Conservation (phyloP, 2,329 filamentous ascomycete genomes). For the Fusarium nanum region DNA sequence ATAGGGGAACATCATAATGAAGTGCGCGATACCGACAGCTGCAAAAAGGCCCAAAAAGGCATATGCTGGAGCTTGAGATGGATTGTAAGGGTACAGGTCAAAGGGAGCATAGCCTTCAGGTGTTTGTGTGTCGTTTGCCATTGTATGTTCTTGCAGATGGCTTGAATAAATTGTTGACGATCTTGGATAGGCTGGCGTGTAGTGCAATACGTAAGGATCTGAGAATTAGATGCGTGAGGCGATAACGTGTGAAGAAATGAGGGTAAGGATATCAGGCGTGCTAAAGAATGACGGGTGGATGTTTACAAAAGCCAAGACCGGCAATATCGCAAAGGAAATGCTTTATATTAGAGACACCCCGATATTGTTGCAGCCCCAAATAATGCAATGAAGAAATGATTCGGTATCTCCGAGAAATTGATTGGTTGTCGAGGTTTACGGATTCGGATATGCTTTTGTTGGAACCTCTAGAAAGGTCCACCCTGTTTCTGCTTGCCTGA, state of each 20-base stretch:
- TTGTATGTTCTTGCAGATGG: background rate
- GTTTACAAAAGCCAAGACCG: background rate
- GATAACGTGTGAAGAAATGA: background rate
- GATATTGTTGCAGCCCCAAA: background rate
- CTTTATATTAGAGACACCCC: background rate
- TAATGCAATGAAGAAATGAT: background rate
- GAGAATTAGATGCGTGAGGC: background rate
- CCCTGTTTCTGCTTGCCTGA: background rate
- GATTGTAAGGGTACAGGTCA: background rate
- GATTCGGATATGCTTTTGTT: background rate
- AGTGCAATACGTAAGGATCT: too few relatives aligned
- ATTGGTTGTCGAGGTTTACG: background rate
- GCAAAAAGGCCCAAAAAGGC: background rate
- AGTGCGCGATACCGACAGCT: background rate
- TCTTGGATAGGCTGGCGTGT: too few relatives aligned
- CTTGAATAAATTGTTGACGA: background rate
- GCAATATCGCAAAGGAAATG: background rate
- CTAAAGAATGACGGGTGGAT: fast-evolving
- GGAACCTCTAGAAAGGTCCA: background rate
- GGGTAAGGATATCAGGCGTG: fast-evolving
- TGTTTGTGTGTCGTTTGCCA: background rate
- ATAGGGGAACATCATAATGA: background rate
- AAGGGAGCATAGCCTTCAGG: background rate
- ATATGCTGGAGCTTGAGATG: background rate
- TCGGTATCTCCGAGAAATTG: background rate